Evolutionary conservation across 2,329 filamentous ascomycete genomes (phyloP), one percentile per base, ranked within the genome.

Genomic region (Hirsutella thompsonii): DNA sequence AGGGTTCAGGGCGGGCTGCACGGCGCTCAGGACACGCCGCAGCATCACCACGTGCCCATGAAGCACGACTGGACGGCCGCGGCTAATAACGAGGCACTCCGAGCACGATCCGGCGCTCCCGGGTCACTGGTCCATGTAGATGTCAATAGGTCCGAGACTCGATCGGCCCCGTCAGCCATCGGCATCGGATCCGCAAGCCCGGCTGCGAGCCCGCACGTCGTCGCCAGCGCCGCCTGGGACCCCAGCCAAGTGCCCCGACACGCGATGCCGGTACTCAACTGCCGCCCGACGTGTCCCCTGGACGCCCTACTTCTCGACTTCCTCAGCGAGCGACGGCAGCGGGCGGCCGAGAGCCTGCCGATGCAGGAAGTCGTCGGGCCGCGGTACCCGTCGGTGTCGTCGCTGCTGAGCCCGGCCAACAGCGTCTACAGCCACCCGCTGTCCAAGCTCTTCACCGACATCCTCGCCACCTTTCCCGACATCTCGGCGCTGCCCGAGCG

Each of bases 361-460:
- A 61, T 70, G 8, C 69, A 77, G 33, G 75, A 82, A 36, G 72
- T 90, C 8, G 71, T 85, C 8, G 86, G 85, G 0, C 86, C 87
- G 1, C 69, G 75, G 13, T 89, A 93, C 54, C 87, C 87, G 2
- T 84, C 81, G 43, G 83, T 93, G 42, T 81, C 80, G 0, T 83
- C 82, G 1, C 70, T 94, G 4, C 72, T 90, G 32, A 85, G 90
- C 54, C 83, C 84, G 0, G 67, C 76, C 33, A 70, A 71, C 39
- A 70, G 68, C 45, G 65, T 65, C 8, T 71, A 72, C 51, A 76
- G 79, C 2, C 86, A 94, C 52, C 85, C 85, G 1, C 67, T 94
- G 2, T 90, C 85, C 6, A 85, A 85, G 49, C 74, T 94, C 13
- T 85, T 93, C 55, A 89, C 84, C 34, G 86, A 93, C 57, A 87